phyloP scores from a whole-genome alignment of 2,329 filamentous ascomycete genomes.

The Arthrinium puccinioides region DNA sequence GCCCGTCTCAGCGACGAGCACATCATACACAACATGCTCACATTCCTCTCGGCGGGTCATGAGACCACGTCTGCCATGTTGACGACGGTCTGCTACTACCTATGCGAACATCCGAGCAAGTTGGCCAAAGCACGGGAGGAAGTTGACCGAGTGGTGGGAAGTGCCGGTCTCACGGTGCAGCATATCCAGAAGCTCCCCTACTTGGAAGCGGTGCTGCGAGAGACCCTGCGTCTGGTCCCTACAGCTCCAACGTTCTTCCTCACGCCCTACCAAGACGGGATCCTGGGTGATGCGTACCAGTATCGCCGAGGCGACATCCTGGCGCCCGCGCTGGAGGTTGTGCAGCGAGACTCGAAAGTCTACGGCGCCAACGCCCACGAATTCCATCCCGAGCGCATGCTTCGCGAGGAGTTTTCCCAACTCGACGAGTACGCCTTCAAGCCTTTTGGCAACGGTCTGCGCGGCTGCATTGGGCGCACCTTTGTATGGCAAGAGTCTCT shows the following conservation, averaged over 20 bases:
- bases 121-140: background rate
- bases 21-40: background rate
- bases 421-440: slow-evolving; percentile 35
- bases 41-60: background rate
- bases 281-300: too few species aligned
- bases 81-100: background rate
- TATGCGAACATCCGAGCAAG: background rate
- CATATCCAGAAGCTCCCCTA: background rate
- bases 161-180: background rate
- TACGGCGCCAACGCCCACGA: slow-evolving; percentile 49
- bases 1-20: background rate
- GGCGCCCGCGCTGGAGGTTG: slow-evolving; percentile 42
- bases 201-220: background rate
- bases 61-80: background rate
- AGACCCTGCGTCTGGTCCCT: background rate
- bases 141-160: background rate
- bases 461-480: slow-evolving; percentile 44
- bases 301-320: too few species aligned
- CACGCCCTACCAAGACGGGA: too few species aligned
- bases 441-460: slow-evolving; percentile 45
- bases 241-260: background rate
- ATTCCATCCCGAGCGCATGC: slow-evolving; percentile 56
- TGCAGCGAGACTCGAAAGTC: slow-evolving; percentile 49
- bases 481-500: slow-evolving; percentile 49
- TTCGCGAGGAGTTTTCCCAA: slow-evolving; percentile 39